These are phyloP conservation scores for Psilocybe azurescens DNA, from an alignment of 768 basidiomycete species.

Conservation along the genomic window DNA sequence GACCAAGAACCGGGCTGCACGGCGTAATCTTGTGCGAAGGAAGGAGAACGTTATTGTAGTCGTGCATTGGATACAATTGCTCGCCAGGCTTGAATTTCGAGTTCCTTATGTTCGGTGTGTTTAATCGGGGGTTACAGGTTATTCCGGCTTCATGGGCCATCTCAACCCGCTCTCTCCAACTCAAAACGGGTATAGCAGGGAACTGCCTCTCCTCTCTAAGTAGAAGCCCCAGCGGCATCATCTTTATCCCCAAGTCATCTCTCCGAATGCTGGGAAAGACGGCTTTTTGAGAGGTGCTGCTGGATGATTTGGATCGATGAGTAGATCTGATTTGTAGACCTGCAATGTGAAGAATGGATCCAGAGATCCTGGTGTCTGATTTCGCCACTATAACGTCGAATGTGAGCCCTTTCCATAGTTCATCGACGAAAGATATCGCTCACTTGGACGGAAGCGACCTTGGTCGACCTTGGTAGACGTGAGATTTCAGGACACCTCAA, in stretches of 20 bases:
- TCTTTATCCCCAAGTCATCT: constrained; percentile 15
- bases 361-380: constrained; percentile 45
- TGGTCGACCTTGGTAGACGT: constrained; percentile 35
- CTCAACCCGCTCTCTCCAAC: constrained; percentile 26
- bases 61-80: constrained; percentile 22
- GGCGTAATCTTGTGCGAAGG: constrained; percentile 19
- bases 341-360: constrained; percentile 16
- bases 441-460: constrained; percentile 42
- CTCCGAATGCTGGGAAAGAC: constrained; percentile 10
- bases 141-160: constrained; percentile 21
- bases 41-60: constrained; percentile 17
- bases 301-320: constrained; percentile 35
- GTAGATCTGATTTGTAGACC: not conserved
- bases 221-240: constrained; percentile 23
- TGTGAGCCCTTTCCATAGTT: not conserved
- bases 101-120: constrained; percentile 1
- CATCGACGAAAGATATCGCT: constrained; percentile 11
- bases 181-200: constrained; percentile 21
- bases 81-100: not conserved
- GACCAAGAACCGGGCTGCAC: constrained; percentile 3
- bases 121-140: not conserved
- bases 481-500: constrained; percentile 36
- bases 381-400: constrained; percentile 36
- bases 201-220: constrained; percentile 6
- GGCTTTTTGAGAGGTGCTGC: constrained; percentile 12